phyloP scores from a whole-genome alignment of 306 rosid genomes.

The Cucumis cinereus region DNA sequence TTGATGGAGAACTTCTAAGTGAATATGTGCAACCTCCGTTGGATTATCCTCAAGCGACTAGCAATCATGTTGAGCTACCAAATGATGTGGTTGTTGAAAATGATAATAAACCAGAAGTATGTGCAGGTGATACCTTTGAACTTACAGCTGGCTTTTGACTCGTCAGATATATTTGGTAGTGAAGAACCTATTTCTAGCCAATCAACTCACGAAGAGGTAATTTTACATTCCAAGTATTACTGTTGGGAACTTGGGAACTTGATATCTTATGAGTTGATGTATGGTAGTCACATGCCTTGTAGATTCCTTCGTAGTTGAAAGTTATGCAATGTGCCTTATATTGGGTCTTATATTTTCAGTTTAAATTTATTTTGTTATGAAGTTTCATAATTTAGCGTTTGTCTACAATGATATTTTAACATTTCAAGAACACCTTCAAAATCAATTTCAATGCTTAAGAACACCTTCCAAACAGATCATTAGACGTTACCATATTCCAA shows the following conservation, averaged over 20 bases:
- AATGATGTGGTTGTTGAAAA: slow-evolving; percentile 22
- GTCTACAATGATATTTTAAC: no score
- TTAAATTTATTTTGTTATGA: no score
- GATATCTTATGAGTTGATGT: no score
- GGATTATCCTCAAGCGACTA: slow-evolving; percentile 38
- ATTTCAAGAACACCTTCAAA: no score
- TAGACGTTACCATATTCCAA: neutral
- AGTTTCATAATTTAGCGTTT: no score
- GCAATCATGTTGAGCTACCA: slow-evolving; percentile 30
- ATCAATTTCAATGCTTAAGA: neutral
- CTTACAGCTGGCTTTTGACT: slow-evolving; percentile 30
- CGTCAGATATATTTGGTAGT: slow-evolving; percentile 21
- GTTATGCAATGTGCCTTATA: neutral
- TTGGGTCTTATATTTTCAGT: no score
- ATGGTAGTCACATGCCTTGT: no score
- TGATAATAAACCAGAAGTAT: slow-evolving; percentile 23
- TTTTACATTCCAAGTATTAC: neutral
- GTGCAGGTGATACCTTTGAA: slow-evolving; percentile 15
- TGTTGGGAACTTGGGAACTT: neutral
- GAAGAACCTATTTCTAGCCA: slow-evolving; percentile 29
- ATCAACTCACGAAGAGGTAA: slow-evolving; percentile 33
- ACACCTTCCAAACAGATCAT: no score
- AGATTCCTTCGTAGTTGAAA: no score
- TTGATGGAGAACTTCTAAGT: slow-evolving; percentile 13
- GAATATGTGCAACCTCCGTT: slow-evolving; percentile 19